Base-by-base conservation (phyloP, 192 early-diverging fungal species). In the Gaertneriomyces sp. region DNA sequence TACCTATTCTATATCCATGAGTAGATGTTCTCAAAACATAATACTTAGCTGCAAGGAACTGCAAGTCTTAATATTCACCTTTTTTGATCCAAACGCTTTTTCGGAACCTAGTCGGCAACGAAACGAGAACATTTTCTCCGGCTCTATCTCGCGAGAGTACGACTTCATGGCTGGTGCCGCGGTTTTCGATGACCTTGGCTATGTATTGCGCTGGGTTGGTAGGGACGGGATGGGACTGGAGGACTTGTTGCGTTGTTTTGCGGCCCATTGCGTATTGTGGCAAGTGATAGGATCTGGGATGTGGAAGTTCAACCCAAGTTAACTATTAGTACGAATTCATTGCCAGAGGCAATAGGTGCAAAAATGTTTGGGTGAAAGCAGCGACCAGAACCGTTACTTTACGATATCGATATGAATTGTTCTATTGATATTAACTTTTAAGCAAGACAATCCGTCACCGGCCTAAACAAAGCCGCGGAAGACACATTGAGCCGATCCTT, bases 71-170 rank as follows among this genome's bases (percentile, higher is more conserved):
- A n/a, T 42, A 78, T 58, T 63, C 75, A 82, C 91, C 90, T 74
- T 88, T 75, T 73, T 90, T 90, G 41, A 93, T 88, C 91, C 91
- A 93, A 53, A 93, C 81, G 10, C 89, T 69, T 66, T 84, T 91
- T 51, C 89, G 85, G 77, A 87, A 93, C 69, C 81, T 85, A 40
- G 89, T 87, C 12, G 90, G 91, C 54, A 93, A 68, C 54, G 79
- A 83, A 43, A 81, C 90, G 40, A 93, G 79, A 17, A 81, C 82
- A 10, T 79, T 80, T 11, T n/a, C 38, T 3, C 6, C 50, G 33
- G n/a, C 14, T 25, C 8, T 10, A 12, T 9, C 11, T 0, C 9
- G 12, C 7, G 38, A 9, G 11, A 17, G 60, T n/a, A 53, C 65
- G 33, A 42, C 57, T 9, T 60, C 45, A 12, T 42, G 9, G 20